Evolutionary conservation across 2,329 filamentous ascomycete genomes (phyloP), one percentile per base, ranked within the genome.

Genomic region (Pseudopithomyces maydicus): DNA sequence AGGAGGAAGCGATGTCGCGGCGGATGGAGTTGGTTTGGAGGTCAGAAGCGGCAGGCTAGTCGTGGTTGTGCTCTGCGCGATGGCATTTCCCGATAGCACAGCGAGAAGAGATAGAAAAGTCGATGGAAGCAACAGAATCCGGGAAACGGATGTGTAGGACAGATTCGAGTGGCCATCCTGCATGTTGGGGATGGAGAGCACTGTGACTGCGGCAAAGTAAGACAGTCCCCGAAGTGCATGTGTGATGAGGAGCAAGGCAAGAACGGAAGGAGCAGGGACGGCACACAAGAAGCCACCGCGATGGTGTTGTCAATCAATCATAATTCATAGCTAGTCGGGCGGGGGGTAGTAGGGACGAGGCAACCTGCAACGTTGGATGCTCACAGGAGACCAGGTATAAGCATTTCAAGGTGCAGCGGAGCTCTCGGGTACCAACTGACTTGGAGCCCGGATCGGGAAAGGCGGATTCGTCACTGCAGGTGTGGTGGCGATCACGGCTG

Each of bases 341-440:
- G n/a, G n/a, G 26, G 35, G 26, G 33, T 19, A 17, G 33, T 8
- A 51, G 6, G 19, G 22, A 51, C n/a, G 20, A 51, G 26, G 23
- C 23, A n/a, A 17, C 36, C 42, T 12, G 11, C 10, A 43, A 38
- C 20, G 23, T n/a, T 36, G 23, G 23, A 22, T 33, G 23, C n/a
- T 23, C 17, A 26, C 38, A n/a, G n/a, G n/a, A n/a, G n/a, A n/a
- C n/a, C n/a, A n/a, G 17, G 22, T 17, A 29, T 23, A 29, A 41
- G 35, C 35, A 35, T 41, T 12, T 4, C n/a, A 42, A 7, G 33
- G 20, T 35, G 53, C 45, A 32, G 44, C 54, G 54, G 48, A 56
- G 22, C 33, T 39, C 48, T 32, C 53, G 57, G 54, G 51, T 47
- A 50, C 50, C 54, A 50, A 48, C 32, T 17, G 19, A 23, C n/a